These are phyloP conservation scores for Backusella westeae DNA, from an alignment of 192 early-diverging fungal species.

Conservation along the genomic window DNA sequence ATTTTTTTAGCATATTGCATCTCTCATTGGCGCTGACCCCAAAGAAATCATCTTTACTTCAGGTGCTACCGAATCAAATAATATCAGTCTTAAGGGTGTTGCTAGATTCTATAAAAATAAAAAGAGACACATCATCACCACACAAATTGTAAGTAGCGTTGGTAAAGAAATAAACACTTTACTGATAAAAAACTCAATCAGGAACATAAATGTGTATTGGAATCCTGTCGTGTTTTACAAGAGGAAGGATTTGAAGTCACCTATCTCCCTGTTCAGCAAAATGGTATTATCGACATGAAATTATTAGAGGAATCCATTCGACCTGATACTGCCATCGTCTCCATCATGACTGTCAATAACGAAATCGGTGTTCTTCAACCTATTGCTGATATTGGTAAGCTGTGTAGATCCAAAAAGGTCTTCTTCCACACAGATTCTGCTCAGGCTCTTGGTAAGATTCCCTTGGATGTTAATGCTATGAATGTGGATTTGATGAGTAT, in stretches of 20 bases:
- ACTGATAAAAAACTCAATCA: constrained; percentile 19
- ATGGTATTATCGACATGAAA: constrained; percentile 83
- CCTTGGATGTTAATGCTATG: constrained; percentile 87
- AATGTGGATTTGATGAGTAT: constrained; percentile 96
- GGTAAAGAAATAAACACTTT: background rate
- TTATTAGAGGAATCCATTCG: constrained; percentile 80
- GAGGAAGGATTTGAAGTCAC: constrained; percentile 96
- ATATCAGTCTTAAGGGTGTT: constrained; percentile 90
- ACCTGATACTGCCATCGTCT: constrained; percentile 88
- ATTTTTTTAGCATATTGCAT: constrained; percentile 71
- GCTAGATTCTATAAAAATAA: constrained; percentile 92
- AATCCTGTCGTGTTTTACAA: constrained; percentile 93
- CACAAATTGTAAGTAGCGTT: constrained; percentile 66
- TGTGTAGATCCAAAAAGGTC: constrained; percentile 85
- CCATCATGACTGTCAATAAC: constrained; percentile 97
- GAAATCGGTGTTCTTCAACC: constrained; percentile 98
- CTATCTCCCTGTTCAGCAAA: constrained; percentile 83
- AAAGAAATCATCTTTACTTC: constrained; percentile 98
- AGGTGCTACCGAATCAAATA: constrained; percentile 97
- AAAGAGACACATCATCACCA: constrained; percentile 96
- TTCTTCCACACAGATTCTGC: constrained; percentile 98
- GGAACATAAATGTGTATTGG: constrained; percentile 98
- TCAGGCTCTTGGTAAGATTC: constrained; percentile 95
- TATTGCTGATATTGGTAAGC: constrained; percentile 81
- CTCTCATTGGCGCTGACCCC: constrained; percentile 86